A percentile compares a stretch with the other conserved stretches of the same genome.
These are phyloP conservation scores for Heliocybe sulcata DNA, from an alignment of 1,284 basidiomycete genomes.

Conservation along the genomic window DNA sequence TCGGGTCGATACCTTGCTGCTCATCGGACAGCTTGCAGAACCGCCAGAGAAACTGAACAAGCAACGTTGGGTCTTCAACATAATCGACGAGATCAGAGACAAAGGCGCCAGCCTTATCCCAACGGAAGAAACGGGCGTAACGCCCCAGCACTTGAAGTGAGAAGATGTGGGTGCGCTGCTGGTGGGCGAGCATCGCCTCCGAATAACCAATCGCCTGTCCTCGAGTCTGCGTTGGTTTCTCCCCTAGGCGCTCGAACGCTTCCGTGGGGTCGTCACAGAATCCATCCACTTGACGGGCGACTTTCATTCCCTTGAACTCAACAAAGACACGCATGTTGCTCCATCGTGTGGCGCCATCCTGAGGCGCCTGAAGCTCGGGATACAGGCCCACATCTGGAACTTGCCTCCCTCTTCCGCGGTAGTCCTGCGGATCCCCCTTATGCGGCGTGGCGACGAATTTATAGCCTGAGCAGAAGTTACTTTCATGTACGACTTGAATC, in stretches of 20 bases:
- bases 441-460: neutral
- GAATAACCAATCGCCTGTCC: slow-evolving; percentile 10
- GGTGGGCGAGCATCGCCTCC: slow-evolving; percentile 6
- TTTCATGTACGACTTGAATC: neutral
- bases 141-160: slow-evolving; percentile 8
- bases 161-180: slow-evolving; percentile 13
- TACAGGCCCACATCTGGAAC: neutral
- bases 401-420: neutral
- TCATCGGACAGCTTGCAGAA: slow-evolving; percentile 7
- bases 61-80: slow-evolving; percentile 3
- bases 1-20: slow-evolving; percentile 12
- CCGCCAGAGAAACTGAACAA: slow-evolving; percentile 16
- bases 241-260: neutral
- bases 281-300: neutral
- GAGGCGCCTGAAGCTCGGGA: neutral
- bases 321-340: neutral
- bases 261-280: neutral
- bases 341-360: neutral
- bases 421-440: neutral
- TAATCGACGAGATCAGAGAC: slow-evolving; percentile 1
- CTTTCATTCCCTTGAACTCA: neutral
- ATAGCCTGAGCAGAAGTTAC: neutral
- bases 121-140: slow-evolving; percentile 12
- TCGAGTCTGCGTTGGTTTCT: neutral
- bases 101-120: slow-evolving; percentile 13